Base-by-base conservation (phyloP, 1,284 basidiomycete species). In the Heterobasidion parviporum region DNA sequence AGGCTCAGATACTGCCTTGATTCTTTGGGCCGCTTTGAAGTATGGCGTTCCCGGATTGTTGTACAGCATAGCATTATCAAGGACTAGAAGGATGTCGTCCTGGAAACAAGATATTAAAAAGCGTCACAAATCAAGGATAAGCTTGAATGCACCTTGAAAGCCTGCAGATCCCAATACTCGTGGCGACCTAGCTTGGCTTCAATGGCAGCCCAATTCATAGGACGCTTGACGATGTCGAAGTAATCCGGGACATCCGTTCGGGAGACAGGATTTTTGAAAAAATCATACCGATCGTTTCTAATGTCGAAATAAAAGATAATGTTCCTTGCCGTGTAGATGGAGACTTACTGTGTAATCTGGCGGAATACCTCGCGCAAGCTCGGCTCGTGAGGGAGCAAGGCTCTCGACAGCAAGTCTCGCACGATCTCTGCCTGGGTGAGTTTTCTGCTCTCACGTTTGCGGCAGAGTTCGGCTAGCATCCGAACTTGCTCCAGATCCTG, bases 151-250 rank as follows among this genome's bases (percentile, higher is more conserved):
- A 89, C 93, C 74, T 85, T 85, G 73, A 99, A 94, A 4, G 82
- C 74, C 18, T 81, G 74, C 0, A 91, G 68, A 64, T 88, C 83
- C 70, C 83, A 81, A 70, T 99, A 99, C 59, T 82, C 77, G 56
- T 91, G 85, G 48, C 76, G 73, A 54, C 93, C 86, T 34, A 99
- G 70, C 69, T 91, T 94, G 12, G 73, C 71, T 34, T 90, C 85
- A 59, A 99, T 97, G 45, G 74, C 76, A 16, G 76, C 74, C 92
- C 94, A 98, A 61, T 87, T 86, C 91, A 98, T 98, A 0, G 96
- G 96, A 9, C 79, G 74, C 64, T 88, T 82, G 68, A 99, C 79
- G 52, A 97, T 75, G 53, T 94, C 88, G 65, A 87, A 91, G 68
- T 99, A 99, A 67, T 98, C 95, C 0, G 95, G 94, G 0, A 94